Evolutionary conservation across 345 rosid genomes (phyloP), one percentile per base, ranked within the genome.

Genomic region (Boechera divaricarpa): DNA sequence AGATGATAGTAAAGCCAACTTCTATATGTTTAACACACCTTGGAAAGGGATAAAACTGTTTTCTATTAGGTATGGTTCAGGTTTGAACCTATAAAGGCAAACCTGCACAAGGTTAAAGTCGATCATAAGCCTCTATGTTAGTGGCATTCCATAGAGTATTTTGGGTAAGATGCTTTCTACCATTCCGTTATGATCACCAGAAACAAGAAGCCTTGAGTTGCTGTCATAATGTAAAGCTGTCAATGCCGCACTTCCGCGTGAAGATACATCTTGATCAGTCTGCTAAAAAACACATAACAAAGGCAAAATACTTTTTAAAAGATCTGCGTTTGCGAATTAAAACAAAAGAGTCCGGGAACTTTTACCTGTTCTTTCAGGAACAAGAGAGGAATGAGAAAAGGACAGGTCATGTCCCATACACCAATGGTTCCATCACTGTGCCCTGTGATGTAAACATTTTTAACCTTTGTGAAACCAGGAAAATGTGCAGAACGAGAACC

Each of bases 121-220:
- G 1, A 24, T 32, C 51, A 44, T 24, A 52, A 77, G 70, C 5
- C 58, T 15, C 16, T 15, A n/a, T 16, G 4, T 13, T 18, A 42
- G 45, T 29, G 63, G 2, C 26, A 12, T 4, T 53, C 4, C 5
- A 42, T 2, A 60, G 16, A 1, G 1, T 45, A 52, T 24, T 41
- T 70, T 3, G 47, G 24, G 5, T 11, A 32, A 73, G 21, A 38
- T 66, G 66, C 10, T 26, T 54, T 79, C 76, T 70, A 91, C 96
- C 91, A 54, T 83, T 86, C 98, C 97, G 76, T 65, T 84, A 47
- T 89, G 87, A 82, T 94, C 97, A 63, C 98, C 97, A 42, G 96
- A 86, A 63, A 85, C 80, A 80, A 94, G 94, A 70, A 87, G 69
- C 62, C 81, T 85, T 47, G 87, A 47, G 73, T 77, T 76, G 18